phyloP scores from a whole-genome alignment of 257 asterid genomes.

The Petunia secreta region DNA sequence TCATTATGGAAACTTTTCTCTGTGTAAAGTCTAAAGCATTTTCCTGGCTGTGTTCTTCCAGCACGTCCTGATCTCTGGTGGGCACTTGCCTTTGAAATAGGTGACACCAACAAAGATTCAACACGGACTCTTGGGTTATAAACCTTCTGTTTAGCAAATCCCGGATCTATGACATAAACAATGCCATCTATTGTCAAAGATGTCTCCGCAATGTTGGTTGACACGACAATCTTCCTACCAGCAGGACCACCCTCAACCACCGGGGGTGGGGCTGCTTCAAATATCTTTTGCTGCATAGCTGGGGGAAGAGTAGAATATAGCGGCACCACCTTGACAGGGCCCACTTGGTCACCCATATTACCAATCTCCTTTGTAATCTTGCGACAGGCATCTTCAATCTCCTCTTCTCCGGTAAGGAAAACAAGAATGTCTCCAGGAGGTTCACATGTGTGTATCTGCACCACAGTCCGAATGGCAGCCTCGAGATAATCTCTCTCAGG shows the following conservation, averaged over 20 bases:
- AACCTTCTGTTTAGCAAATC: constrained; percentile 89
- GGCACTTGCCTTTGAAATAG: constrained; percentile 98
- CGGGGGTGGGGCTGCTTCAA: constrained; percentile 97
- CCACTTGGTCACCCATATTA: constrained; percentile 87
- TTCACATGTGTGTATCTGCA: constrained; percentile 86
- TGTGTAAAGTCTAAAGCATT: constrained; percentile 92
- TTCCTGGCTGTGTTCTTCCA: constrained; percentile 98
- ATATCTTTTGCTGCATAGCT: constrained; percentile 97
- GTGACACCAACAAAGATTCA: constrained; percentile 95
- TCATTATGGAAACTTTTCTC: constrained; percentile 86
- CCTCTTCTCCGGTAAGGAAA: constrained; percentile 98
- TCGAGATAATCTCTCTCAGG: constrained; percentile 97
- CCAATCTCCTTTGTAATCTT: constrained; percentile 75
- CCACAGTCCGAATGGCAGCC: constrained; percentile 93
- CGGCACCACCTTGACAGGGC: constrained; percentile 87
- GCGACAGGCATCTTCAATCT: constrained; percentile 96
- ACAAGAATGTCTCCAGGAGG: constrained; percentile 95
- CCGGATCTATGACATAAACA: constrained; percentile 96
- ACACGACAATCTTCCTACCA: constrained; percentile 95
- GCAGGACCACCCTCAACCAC: constrained; percentile 82
- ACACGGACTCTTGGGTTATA: constrained; percentile 94
- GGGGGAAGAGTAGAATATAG: constrained; percentile 97
- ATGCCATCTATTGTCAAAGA: constrained; percentile 98
- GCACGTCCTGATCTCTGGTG: constrained; percentile 99
- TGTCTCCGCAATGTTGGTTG: constrained; percentile 96